Evolutionary conservation across 495 filamentous ascomycete species (phyloP), one percentile per base, ranked within the genome.

Genomic region (Astrothelium subdiscretum): DNA sequence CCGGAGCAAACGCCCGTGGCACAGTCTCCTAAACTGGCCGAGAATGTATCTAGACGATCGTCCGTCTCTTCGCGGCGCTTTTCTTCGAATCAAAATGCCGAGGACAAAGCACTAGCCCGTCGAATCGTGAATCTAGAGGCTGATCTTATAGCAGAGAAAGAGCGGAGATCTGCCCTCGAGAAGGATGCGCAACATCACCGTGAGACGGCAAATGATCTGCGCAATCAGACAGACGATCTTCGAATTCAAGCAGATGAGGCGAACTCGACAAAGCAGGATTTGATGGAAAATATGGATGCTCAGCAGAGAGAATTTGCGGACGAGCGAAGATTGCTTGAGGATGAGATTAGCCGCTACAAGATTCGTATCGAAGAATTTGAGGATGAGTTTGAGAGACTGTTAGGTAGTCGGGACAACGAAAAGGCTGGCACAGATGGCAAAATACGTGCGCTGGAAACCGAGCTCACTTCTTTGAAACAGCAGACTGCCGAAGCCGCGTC

Each of bases 241-340:
- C 48, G 24, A 54, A 29, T 15, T 8, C 86, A 85, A 63, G 82
- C 90, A 48, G 86, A 92, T 64, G 90, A 96, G 70, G 88, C 80
- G 13, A 86, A 90, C 64, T 92, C 89, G 2, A 99, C 89, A 0
- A 99, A 99, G 73, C 85, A 89, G 69, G 94, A 99, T 68, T 82
- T 99, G 1, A 83, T 99, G 71, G 87, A 88, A 43, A 99, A 99
- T 68, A 86, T 99, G 71, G 91, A 97, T 68, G 89, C 92, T 32
- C 82, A 90, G 32, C 89, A 95, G 70, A 84, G 84, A 31, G 92
- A 97, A 69, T 96, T 96, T 68, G 79, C 87, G 48, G 84, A 85
- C 59, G 91, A 97, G 72, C 84, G 92, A 27, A 87, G 84, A 67
- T 85, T 82, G 11, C 78, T 97, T 20, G 88, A 96, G 66, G 75